Evolutionary conservation across 805 yeast genomes (phyloP).

Genomic region (Lipomyces chichibuensis): DNA sequence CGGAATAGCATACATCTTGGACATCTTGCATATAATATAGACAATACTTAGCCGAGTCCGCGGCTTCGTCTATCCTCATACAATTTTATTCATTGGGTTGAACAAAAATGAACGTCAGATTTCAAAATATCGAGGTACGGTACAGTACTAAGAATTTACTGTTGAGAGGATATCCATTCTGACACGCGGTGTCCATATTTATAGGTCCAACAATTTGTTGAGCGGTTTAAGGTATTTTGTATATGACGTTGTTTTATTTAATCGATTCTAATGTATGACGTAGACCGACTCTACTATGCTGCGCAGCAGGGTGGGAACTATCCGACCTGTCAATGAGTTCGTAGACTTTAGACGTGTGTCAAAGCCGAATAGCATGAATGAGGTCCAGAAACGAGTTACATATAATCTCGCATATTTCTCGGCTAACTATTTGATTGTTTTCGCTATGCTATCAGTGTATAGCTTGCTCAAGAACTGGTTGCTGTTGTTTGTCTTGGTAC

Average conservation of each 20-base stretch:
- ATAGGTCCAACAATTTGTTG: slow-evolving; percentile 34
- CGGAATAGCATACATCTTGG: not conserved
- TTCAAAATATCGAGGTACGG: slow-evolving; percentile 29
- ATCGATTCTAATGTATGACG: not conserved
- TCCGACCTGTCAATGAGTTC: slow-evolving; percentile 91
- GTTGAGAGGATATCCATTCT: not conserved
- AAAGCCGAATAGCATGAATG: slow-evolving; percentile 87
- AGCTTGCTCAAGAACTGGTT: slow-evolving; percentile 84
- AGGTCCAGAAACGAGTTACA: slow-evolving; percentile 82
- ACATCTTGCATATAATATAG: too few species aligned
- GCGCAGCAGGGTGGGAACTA: slow-evolving; percentile 24
- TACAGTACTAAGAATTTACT: too few species aligned
- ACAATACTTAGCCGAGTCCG: not conserved
- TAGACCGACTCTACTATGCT: slow-evolving; percentile 33
- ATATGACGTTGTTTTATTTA: not conserved
- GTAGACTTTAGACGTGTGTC: slow-evolving; percentile 87
- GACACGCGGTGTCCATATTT: not conserved
- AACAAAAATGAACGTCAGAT: slow-evolving; percentile 21
- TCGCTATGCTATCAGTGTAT: slow-evolving; percentile 73
- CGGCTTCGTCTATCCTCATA: not conserved
- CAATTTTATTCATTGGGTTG: not conserved
- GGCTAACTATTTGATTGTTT: slow-evolving; percentile 79
- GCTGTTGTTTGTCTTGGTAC: slow-evolving; percentile 74
- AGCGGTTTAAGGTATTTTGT: slow-evolving; percentile 31
- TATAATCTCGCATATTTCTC: slow-evolving; percentile 86